Conservation (phyloP, 2,329 filamentous ascomycete species). For the Cordyceps cateniannulata region DNA sequence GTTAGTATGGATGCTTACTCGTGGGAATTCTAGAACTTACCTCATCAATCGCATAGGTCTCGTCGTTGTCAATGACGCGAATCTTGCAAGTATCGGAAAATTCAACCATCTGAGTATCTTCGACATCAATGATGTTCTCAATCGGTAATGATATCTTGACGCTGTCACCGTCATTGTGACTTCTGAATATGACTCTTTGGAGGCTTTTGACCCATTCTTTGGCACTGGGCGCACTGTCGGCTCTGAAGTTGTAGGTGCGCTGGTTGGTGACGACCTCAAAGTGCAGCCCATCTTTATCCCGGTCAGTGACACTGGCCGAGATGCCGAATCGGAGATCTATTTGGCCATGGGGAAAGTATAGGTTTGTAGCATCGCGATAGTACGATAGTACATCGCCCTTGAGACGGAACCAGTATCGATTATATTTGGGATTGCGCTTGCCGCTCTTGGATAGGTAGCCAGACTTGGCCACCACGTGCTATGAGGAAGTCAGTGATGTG, state of each 20-base stretch:
- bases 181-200: slow-evolving; percentile 90
- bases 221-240: slow-evolving; percentile 79
- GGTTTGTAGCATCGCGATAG: slow-evolving; percentile 72
- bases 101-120: slow-evolving; percentile 83
- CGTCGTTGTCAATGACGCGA: slow-evolving; percentile 84
- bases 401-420: slow-evolving; percentile 86
- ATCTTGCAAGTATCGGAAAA: slow-evolving; percentile 93
- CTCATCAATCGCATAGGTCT: slow-evolving; percentile 93
- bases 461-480: slow-evolving; percentile 73
- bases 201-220: slow-evolving; percentile 95
- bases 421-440: slow-evolving; percentile 79
- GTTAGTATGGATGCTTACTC: slow-evolving; percentile 6
- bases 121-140: slow-evolving; percentile 83
- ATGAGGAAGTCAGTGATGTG: slow-evolving; percentile 10
- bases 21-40: slow-evolving; percentile 37
- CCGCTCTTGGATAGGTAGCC: slow-evolving; percentile 86
- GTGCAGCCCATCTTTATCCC: slow-evolving; percentile 67
- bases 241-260: slow-evolving; percentile 78
- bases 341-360: slow-evolving; percentile 87
- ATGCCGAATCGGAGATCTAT: slow-evolving; percentile 91
- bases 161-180: slow-evolving; percentile 93
- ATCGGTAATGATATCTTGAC: slow-evolving; percentile 93
- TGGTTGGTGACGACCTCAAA: slow-evolving; percentile 80
- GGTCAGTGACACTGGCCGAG: slow-evolving; percentile 71
- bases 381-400: slow-evolving; percentile 91